Evolutionary conservation across 345 rosid genomes (phyloP).

Genomic region (Eucalyptus pauciflora): DNA sequence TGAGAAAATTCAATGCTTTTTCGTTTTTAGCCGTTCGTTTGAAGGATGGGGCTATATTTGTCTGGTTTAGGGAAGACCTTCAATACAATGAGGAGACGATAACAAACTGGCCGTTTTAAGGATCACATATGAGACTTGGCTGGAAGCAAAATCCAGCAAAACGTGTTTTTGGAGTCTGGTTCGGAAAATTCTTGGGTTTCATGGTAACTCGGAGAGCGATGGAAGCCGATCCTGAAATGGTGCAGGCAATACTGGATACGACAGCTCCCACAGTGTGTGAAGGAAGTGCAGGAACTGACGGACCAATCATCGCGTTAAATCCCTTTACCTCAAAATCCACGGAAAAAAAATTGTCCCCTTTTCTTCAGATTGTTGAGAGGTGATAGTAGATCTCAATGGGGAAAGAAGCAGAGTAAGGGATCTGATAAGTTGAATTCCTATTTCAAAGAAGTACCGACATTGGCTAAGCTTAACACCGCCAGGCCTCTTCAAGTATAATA

Average conservation of each 20-base stretch:
- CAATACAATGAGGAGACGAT: not conserved
- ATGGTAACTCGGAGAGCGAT: not conserved
- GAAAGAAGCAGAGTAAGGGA: not conserved
- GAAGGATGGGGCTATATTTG: not conserved
- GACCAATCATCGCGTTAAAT: not conserved
- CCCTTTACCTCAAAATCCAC: not conserved
- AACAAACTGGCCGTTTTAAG: not conserved
- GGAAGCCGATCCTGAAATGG: not conserved
- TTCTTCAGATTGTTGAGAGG: not conserved
- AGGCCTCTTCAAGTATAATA: not conserved
- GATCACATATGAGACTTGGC: not conserved
- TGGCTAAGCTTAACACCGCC: not conserved
- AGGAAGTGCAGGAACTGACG: not conserved
- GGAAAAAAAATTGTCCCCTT: not conserved
- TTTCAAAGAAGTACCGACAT: not conserved
- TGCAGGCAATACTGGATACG: not conserved
- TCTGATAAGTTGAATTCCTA: not conserved
- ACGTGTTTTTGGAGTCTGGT: not conserved
- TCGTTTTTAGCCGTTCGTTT: not conserved
- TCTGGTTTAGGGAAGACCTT: not conserved
- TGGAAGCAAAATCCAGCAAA: not conserved
- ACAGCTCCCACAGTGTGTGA: not conserved
- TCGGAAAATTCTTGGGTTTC: not conserved
- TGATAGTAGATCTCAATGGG: not conserved
- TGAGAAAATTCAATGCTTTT: not conserved